Base-by-base conservation (phyloP, 148 eudicot genomes). In the Suaeda aralocaspica region DNA sequence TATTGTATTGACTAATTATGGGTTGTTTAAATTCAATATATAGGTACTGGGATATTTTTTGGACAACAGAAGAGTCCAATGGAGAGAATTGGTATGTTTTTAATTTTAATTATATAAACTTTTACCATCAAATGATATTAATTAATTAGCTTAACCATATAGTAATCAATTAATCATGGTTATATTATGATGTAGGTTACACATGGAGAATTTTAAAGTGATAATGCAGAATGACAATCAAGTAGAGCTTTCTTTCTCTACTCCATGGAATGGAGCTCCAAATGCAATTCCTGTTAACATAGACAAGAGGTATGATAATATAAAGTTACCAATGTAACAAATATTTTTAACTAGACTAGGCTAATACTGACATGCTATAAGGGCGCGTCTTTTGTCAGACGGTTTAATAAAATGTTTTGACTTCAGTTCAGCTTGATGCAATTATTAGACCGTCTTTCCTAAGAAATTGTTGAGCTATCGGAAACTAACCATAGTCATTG, bases 31-130 rank as follows among this genome's bases (percentile, higher is more conserved):
- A n/a, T n/a, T n/a, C n/a, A n/a, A 45, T 65, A 9, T 62, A 22
- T 45, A 76, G 79, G 74, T 70, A 76, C 59, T 76, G 79, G 74
- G 67, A 76, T 39, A 36, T 76, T 19, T 67, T 66, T 24, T 76
- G 74, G 79, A 11, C 61, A n/a, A 60, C 55, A 19, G 45, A 39
- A 19, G 0, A 29, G 6, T 12, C 13, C 33, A 5, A 58, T 0
- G 48, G 59, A 41, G 29, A 41, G 4, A 30, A 64, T 29, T 71
- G 79, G 74, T 72, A 46, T 48, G 59, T 26, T 18, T 33, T 0
- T n/a, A n/a, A n/a, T n/a, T n/a, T n/a, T n/a, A n/a, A n/a, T n/a
- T n/a, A n/a, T n/a, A n/a, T n/a, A n/a, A n/a, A n/a, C n/a, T n/a
- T 16, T 44, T 0, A 36, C 42, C 15, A 4, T 13, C 26, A 57